Conservation (phyloP, 2,329 filamentous ascomycete genomes). For the Magnaporthiopsis incrustans region DNA sequence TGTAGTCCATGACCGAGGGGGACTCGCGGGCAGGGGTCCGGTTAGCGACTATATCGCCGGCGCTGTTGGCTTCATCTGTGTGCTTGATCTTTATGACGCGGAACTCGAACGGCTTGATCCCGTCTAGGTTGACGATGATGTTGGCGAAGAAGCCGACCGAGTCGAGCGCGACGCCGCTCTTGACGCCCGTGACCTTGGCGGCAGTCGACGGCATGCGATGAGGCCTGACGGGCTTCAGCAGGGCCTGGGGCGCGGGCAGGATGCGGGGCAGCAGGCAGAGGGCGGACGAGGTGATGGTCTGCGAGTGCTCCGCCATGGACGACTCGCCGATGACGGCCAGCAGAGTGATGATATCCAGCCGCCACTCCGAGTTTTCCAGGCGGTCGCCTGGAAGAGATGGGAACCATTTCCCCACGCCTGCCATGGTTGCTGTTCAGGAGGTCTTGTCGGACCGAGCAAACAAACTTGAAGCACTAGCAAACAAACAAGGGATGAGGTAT, state of each 20-base stretch:
- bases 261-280: conserved; percentile 51
- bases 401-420: conserved; percentile 4
- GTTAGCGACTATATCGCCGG: conserved; percentile 14
- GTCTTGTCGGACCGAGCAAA: too few species aligned
- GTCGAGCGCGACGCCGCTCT: conserved; percentile 45
- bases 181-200: conserved; percentile 50
- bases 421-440: neutral
- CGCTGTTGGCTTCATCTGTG: conserved; percentile 21
- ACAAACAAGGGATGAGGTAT: too few species aligned
- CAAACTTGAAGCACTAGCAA: too few species aligned
- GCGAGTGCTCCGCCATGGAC: conserved; percentile 48
- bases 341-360: conserved; percentile 53
- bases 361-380: conserved; percentile 36
- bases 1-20: neutral
- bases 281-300: conserved; percentile 50
- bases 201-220: conserved; percentile 45
- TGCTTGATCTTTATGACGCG: conserved; percentile 41
- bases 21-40: neutral
- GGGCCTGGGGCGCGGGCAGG: conserved; percentile 53
- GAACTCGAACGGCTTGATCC: conserved; percentile 38
- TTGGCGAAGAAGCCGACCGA: conserved; percentile 55
- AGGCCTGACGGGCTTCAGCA: conserved; percentile 49
- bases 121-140: conserved; percentile 48
- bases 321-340: conserved; percentile 56
- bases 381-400: conserved; percentile 31